Conservation (phyloP, 495 filamentous ascomycete species). For the Tuber borchii region DNA sequence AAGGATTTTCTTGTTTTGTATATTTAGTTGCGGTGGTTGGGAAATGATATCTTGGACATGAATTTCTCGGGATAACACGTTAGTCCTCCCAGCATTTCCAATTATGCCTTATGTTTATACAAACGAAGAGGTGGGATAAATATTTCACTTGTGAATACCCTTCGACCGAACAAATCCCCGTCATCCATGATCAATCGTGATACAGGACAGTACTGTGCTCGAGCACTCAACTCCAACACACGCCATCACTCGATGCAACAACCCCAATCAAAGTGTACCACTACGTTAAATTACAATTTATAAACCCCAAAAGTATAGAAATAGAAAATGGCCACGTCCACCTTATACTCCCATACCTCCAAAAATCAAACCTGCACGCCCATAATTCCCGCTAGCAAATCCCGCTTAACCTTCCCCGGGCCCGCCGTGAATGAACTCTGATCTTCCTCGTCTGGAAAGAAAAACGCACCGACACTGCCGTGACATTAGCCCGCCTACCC, state of each 20-base stretch:
- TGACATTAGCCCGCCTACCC: no score
- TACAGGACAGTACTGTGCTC: neutral
- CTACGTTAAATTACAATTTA: neutral
- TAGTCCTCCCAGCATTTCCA: neutral
- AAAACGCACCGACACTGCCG: conserved; percentile 55
- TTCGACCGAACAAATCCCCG: neutral
- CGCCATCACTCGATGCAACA: neutral
- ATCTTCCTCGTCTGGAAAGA: conserved; percentile 51
- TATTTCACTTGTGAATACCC: neutral
- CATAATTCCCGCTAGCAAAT: neutral
- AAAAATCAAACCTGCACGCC: neutral
- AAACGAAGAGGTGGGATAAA: neutral
- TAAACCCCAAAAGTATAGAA: neutral
- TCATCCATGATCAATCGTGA: neutral
- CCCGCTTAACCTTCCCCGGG: neutral
- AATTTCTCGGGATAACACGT: neutral
- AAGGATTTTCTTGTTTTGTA: neutral
- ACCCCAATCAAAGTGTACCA: neutral
- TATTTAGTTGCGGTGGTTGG: neutral
- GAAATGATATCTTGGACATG: conserved; percentile 1
- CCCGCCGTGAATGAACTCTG: neutral
- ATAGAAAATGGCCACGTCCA: neutral
- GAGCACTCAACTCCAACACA: neutral
- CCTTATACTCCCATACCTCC: neutral
- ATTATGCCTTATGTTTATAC: neutral